Percentiles rank a stretch among this genome's conserved stretches.
These are phyloP conservation scores for Podaxis mareebaensis DNA, from an alignment of 768 basidiomycete genomes.

Conservation along the genomic window DNA sequence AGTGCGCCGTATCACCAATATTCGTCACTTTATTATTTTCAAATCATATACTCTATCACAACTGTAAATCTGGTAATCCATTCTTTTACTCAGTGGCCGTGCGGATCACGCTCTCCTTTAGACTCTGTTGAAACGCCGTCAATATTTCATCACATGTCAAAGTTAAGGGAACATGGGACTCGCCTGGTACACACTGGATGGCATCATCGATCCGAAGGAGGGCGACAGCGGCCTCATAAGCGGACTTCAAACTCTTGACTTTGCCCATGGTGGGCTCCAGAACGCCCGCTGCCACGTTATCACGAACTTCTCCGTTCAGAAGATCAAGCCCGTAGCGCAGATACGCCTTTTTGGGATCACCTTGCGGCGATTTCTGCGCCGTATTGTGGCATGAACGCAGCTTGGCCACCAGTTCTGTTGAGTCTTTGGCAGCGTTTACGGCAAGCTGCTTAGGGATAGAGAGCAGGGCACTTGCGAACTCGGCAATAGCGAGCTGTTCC, in stretches of 20 bases:
- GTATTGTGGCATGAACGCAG: constrained; percentile 96
- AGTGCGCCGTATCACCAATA: neutral
- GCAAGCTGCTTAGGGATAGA: constrained; percentile 97
- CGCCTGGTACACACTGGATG: constrained; percentile 88
- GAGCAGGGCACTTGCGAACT: constrained; percentile 90
- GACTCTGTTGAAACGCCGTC: constrained; percentile 48
- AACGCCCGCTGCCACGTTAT: constrained; percentile 92
- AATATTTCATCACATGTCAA: constrained; percentile 19
- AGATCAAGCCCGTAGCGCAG: constrained; percentile 95
- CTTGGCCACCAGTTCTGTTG: constrained; percentile 96
- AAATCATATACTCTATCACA: constrained; percentile 4
- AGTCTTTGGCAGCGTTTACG: constrained; percentile 98
- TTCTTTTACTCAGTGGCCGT: constrained; percentile 58
- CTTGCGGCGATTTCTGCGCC: constrained; percentile 87
- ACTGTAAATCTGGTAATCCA: constrained; percentile 9
- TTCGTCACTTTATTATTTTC: constrained; percentile 5
- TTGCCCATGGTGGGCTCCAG: constrained; percentile 97
- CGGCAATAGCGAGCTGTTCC: constrained; percentile 98
- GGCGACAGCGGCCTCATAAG: constrained; percentile 94
- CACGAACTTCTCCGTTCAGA: constrained; percentile 90
- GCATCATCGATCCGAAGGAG: constrained; percentile 94
- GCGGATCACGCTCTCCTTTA: constrained; percentile 69
- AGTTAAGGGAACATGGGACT: constrained; percentile 28
- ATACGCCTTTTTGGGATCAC: constrained; percentile 89
- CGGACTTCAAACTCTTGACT: constrained; percentile 95